These are phyloP conservation scores for Blastomyces silverae DNA, from an alignment of 2,329 filamentous ascomycete genomes.

Conservation along the genomic window DNA sequence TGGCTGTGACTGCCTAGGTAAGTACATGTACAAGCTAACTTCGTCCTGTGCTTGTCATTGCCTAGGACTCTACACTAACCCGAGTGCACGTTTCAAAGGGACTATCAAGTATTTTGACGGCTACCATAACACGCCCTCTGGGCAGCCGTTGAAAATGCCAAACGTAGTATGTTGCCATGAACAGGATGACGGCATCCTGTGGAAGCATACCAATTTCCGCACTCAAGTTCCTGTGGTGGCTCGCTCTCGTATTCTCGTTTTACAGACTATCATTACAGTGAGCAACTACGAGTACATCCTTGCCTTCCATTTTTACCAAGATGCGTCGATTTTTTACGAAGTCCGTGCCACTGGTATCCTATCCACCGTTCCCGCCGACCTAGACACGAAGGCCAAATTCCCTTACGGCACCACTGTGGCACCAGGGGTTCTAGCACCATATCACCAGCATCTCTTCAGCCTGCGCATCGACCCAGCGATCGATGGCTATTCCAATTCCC, in stretches of 20 bases:
- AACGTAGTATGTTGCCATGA: constrained; percentile 62
- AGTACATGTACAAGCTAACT: neutral
- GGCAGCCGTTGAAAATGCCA: constrained; percentile 50
- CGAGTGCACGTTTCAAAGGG: constrained; percentile 48
- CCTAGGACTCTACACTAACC: constrained; percentile 10
- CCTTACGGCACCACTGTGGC: constrained; percentile 59
- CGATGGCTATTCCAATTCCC: constrained; percentile 49
- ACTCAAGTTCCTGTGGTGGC: constrained; percentile 56
- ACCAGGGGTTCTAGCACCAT: constrained; percentile 58
- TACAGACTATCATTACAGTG: constrained; percentile 47
- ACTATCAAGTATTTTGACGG: constrained; percentile 60
- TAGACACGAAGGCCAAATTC: constrained; percentile 46
- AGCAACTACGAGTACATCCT: constrained; percentile 44
- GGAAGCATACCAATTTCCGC: constrained; percentile 63
- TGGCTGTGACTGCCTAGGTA: constrained; percentile 33
- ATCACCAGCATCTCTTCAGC: constrained; percentile 71
- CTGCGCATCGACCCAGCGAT: constrained; percentile 57
- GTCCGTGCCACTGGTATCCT: constrained; percentile 52
- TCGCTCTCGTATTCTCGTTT: constrained; percentile 54
- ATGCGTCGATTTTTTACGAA: constrained; percentile 45
- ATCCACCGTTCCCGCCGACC: constrained; percentile 58
- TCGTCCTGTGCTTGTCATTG: neutral
- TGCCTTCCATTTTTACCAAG: constrained; percentile 40
- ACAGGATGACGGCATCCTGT: constrained; percentile 59
- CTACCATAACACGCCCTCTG: constrained; percentile 49